Evolutionary conservation across 2,329 filamentous ascomycete genomes (phyloP).

Genomic region (Penicillium oxalicum): DNA sequence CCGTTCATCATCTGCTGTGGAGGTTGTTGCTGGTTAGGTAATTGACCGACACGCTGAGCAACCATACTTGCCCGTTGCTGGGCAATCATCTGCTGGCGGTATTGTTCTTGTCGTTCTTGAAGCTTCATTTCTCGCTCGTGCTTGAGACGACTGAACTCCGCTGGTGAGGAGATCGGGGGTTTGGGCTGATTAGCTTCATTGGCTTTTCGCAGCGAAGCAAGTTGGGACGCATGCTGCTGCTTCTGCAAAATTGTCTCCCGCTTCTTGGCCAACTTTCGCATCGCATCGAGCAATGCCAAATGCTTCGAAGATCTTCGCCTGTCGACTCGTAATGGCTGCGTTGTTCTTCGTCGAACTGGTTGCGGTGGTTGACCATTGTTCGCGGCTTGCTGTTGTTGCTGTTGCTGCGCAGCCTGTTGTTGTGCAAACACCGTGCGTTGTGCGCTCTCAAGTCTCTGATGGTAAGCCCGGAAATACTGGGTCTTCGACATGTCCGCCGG

Average conservation of each 20-base stretch:
- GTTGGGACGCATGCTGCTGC: slow-evolving; percentile 70
- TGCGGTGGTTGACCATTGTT: slow-evolving; percentile 49
- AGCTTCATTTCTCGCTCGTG: slow-evolving; percentile 74
- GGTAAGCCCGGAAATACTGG: slow-evolving; percentile 80
- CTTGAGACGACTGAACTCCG: slow-evolving; percentile 84
- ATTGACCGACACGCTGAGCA: slow-evolving; percentile 39
- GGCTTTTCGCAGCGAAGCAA: slow-evolving; percentile 75
- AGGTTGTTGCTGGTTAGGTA: slow-evolving; percentile 38
- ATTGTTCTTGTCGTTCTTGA: slow-evolving; percentile 52
- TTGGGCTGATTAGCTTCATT: slow-evolving; percentile 62
- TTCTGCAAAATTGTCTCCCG: slow-evolving; percentile 80
- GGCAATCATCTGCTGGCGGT: slow-evolving; percentile 58
- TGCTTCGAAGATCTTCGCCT: slow-evolving; percentile 80
- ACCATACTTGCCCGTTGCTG: slow-evolving; percentile 46
- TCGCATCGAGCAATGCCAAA: slow-evolving; percentile 82
- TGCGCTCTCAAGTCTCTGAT: slow-evolving; percentile 57
- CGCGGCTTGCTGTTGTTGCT: slow-evolving; percentile 47
- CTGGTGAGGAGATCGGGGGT: slow-evolving; percentile 64
- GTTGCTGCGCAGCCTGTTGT: slow-evolving; percentile 47
- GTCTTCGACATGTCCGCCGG: slow-evolving; percentile 93
- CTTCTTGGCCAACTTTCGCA: slow-evolving; percentile 93
- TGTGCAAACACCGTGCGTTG: slow-evolving; percentile 54
- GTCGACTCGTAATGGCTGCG: slow-evolving; percentile 74
- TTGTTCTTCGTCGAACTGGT: slow-evolving; percentile 62
- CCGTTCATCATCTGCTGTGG: slow-evolving; percentile 26